These are phyloP conservation scores for Cladophialophora psammophila DNA, from an alignment of 2,329 filamentous ascomycete genomes.

Conservation along the genomic window DNA sequence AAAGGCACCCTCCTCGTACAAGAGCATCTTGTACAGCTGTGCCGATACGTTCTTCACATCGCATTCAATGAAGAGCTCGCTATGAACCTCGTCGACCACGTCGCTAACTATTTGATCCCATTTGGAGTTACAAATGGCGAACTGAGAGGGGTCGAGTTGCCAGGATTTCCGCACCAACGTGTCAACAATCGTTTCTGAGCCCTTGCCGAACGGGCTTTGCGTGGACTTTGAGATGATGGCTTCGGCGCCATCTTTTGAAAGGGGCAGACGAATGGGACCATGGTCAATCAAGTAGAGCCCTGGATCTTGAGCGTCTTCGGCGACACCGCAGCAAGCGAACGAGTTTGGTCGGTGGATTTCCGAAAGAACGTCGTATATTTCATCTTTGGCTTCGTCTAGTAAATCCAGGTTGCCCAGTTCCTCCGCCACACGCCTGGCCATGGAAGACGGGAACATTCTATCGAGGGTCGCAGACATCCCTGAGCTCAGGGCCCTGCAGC, in stretches of 20 bases:
- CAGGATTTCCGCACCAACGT: conserved; percentile 53
- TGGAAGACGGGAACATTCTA: no score
- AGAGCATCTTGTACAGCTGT: conserved; percentile 57
- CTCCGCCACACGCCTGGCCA: no score
- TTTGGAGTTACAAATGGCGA: conserved; percentile 47
- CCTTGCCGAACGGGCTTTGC: conserved; percentile 49
- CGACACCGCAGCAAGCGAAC: conserved; percentile 22
- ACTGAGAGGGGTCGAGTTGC: conserved; percentile 52
- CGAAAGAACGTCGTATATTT: conserved; percentile 1
- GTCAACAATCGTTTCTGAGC: conserved; percentile 52
- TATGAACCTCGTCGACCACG: conserved; percentile 11
- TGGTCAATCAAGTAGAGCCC: conserved; percentile 31
- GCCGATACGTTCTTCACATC: conserved; percentile 44
- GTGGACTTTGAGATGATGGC: conserved; percentile 36
- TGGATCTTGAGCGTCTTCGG: conserved; percentile 26
- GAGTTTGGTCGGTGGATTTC: background rate
- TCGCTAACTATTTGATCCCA: conserved; percentile 43
- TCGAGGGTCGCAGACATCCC: no score
- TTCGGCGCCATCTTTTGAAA: conserved; percentile 33
- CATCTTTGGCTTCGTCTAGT: conserved; percentile 3
- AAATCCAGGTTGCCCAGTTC: no score
- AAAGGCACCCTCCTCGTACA: conserved; percentile 60
- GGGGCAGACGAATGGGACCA: conserved; percentile 36
- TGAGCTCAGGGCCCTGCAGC: no score
- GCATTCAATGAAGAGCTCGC: conserved; percentile 22